A percentile compares a stretch with the other conserved stretches of the same genome.
Conservation (phyloP, 805 yeast species). For the Saturnispora dispora region DNA sequence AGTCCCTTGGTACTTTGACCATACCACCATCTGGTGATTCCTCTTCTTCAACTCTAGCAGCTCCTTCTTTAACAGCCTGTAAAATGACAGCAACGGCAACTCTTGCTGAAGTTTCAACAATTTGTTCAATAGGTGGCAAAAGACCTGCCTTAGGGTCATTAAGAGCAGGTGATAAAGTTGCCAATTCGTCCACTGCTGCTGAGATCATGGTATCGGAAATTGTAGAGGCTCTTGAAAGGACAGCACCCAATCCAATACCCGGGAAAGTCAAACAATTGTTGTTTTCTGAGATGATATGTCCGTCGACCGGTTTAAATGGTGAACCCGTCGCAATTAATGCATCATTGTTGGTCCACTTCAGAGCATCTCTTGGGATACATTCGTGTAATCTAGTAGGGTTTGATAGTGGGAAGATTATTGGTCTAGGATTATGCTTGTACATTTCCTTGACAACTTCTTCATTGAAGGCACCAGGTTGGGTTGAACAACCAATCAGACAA, state of each 20-base stretch:
- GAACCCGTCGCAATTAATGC: slow-evolving; percentile 96
- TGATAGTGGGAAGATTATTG: slow-evolving; percentile 90
- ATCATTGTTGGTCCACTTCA: slow-evolving; percentile 85
- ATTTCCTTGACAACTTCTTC: slow-evolving; percentile 77
- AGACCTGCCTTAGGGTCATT: slow-evolving; percentile 67
- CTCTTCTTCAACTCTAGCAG: slow-evolving; percentile 69
- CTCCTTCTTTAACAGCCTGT: slow-evolving; percentile 80
- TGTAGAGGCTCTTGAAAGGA: slow-evolving; percentile 70
- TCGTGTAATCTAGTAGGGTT: slow-evolving; percentile 95
- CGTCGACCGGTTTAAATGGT: slow-evolving; percentile 92
- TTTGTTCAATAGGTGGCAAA: slow-evolving; percentile 80
- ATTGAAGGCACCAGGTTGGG: slow-evolving; percentile 91
- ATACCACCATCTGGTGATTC: slow-evolving; percentile 56
- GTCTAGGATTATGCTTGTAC: slow-evolving; percentile 80
- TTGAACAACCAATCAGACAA: slow-evolving; percentile 89
- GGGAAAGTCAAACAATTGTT: slow-evolving; percentile 98
- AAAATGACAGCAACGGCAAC: slow-evolving; percentile 91
- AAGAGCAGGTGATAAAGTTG: slow-evolving; percentile 73
- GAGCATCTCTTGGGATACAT: slow-evolving; percentile 83
- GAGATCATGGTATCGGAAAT: slow-evolving; percentile 88
- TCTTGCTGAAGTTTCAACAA: slow-evolving; percentile 78
- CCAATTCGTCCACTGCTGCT: slow-evolving; percentile 91
- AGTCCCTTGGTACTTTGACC: slow-evolving; percentile 72
- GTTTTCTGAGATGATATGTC: slow-evolving; percentile 84
- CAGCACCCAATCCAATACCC: slow-evolving; percentile 95